Evolutionary conservation across 192 early-diverging fungal genomes (phyloP).

Genomic region (Coemansia sp.): DNA sequence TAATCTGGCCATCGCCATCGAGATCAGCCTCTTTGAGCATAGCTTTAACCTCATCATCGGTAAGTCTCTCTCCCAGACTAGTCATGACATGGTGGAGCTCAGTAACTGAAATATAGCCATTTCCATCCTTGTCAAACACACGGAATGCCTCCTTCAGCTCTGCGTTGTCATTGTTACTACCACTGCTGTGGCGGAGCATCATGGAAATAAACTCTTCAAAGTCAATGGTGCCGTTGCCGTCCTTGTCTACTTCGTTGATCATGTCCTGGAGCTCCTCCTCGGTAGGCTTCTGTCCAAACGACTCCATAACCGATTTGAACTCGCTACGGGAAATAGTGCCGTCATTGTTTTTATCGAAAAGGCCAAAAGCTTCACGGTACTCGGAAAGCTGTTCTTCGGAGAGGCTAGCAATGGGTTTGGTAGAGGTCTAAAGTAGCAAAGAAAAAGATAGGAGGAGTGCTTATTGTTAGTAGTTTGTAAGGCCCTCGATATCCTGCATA

Average conservation of each 20-base stretch:
- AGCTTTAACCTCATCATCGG: conserved; percentile 73
- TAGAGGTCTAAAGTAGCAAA: too few species aligned
- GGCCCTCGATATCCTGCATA: too few species aligned
- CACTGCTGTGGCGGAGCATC: conserved; percentile 80
- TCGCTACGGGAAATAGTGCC: conserved; percentile 88
- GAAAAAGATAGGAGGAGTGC: too few species aligned
- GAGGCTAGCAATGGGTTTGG: too few species aligned
- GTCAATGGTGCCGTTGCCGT: conserved; percentile 93
- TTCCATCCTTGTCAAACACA: conserved; percentile 92
- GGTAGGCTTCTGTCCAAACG: conserved; percentile 87
- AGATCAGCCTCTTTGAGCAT: conserved; percentile 76
- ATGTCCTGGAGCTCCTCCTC: conserved; percentile 92
- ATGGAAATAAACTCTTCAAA: conserved; percentile 93
- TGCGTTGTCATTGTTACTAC: conserved; percentile 73
- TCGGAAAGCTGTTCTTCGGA: conserved; percentile 16
- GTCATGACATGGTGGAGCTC: conserved; percentile 91
- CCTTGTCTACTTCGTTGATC: conserved; percentile 92
- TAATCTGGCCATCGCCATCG: conserved; percentile 83
- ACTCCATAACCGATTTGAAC: conserved; percentile 89
- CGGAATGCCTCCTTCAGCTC: conserved; percentile 94
- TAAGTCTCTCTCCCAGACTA: conserved; percentile 80
- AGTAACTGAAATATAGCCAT: conserved; percentile 81
- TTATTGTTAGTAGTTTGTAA: too few species aligned
- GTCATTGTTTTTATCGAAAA: conserved; percentile 95
- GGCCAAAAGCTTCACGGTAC: conserved; percentile 72